These are phyloP conservation scores for Metschnikowia kofuensis DNA, from an alignment of 805 yeast species.

Conservation along the genomic window DNA sequence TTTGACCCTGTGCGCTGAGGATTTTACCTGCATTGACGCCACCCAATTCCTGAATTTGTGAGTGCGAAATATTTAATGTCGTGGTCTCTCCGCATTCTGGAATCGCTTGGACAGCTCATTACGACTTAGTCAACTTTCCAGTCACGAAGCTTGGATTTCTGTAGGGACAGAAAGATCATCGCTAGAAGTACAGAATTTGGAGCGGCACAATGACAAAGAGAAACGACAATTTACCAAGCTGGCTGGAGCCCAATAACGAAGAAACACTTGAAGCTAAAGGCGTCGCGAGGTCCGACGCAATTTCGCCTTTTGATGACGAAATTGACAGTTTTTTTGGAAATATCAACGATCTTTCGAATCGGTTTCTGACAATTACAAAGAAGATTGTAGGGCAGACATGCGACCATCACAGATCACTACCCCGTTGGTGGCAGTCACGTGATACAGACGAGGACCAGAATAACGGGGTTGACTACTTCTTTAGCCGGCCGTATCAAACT, in stretches of 20 bases:
- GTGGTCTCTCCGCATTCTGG: too few relatives aligned
- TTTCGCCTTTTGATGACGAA: conserved; percentile 20
- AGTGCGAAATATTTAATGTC: too few relatives aligned
- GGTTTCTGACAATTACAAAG: conserved; percentile 25
- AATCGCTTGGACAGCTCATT: too few relatives aligned
- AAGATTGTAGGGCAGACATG: conserved; percentile 19
- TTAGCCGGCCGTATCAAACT: conserved; percentile 23
- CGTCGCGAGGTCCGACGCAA: not conserved
- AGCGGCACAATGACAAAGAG: not conserved
- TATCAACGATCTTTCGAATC: conserved; percentile 25
- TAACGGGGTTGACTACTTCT: conserved; percentile 13
- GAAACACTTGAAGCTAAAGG: not conserved
- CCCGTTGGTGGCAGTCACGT: conserved; percentile 6
- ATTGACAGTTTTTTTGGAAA: conserved; percentile 23
- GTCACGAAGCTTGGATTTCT: too few relatives aligned
- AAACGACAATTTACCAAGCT: not conserved
- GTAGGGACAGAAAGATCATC: too few relatives aligned
- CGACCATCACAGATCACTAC: conserved; percentile 7
- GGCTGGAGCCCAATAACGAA: not conserved
- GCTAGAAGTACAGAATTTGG: not conserved
- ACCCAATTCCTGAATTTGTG: too few relatives aligned
- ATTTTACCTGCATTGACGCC: too few relatives aligned
- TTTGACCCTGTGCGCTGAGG: too few relatives aligned
- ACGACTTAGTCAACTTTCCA: too few relatives aligned
- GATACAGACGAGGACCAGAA: conserved; percentile 2